These are phyloP conservation scores for Metarhizium guizhouense DNA, from an alignment of 2,329 filamentous ascomycete genomes.

Conservation along the genomic window DNA sequence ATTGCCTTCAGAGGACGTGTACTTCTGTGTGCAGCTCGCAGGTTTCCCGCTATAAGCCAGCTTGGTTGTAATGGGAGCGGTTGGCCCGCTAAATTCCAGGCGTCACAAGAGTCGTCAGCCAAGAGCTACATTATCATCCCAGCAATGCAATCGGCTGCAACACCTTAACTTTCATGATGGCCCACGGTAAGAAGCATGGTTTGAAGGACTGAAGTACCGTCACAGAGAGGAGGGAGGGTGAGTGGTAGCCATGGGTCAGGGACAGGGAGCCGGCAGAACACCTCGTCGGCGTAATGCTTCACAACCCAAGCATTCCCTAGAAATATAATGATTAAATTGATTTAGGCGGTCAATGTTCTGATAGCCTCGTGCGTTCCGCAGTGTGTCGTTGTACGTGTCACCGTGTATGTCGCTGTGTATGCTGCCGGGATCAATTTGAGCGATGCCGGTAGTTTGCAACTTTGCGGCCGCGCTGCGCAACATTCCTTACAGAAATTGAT, in stretches of 20 bases:
- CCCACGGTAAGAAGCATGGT: background rate
- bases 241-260: background rate
- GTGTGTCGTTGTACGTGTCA: background rate
- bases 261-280: background rate
- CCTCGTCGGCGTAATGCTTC: background rate
- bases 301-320: background rate
- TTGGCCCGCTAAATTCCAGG: no score
- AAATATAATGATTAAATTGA: background rate
- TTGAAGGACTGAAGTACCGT: background rate
- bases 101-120: no score
- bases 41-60: no score
- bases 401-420: background rate
- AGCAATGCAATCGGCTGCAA: no score
- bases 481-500: background rate
- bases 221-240: background rate
- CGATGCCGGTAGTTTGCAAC: background rate
- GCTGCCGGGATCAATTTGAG: background rate
- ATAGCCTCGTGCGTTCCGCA: background rate
- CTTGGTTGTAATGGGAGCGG: no score
- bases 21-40: no score
- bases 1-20: no score
- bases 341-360: background rate
- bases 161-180: no score
- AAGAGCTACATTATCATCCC: no score
- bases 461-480: background rate